Evolutionary conservation across 352 stramenopile genomes (phyloP), one percentile per base, ranked within the genome.

Genomic region (Thalassiosira ordinaria): DNA sequence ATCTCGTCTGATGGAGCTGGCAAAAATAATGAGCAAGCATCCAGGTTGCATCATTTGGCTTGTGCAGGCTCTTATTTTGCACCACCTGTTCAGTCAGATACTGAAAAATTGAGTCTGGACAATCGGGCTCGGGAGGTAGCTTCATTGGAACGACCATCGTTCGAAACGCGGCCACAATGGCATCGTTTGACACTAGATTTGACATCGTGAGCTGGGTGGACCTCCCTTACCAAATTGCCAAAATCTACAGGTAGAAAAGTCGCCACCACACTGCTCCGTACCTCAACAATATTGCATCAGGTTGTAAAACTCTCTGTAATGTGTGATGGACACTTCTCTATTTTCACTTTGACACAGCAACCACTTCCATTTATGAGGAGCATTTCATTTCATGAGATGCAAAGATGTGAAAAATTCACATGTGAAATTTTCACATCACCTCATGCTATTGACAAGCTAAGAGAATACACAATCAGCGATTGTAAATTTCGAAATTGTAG

Each of bases 71-170:
- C 22, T 63, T 11, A 18, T 47, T 63, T 9, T 63, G 6, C 5
- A 63, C 27, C 5, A 63, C 27, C 13, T 18, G 55, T 18, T 44
- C 18, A 33, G 4, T 26, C n/a, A 63, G 11, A 47, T 49, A 63
- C 4, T 47, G 3, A 7, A 63, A 27, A 24, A 44, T 49, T 4
- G 4, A 20, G 44, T 39, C 55, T 6, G 29, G 29, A 26, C 27
- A 24, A 47, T 63, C 55, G 6, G 55, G 55, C 22, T 44, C 29
- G 2, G 13, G 29, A 27, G 55, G 55, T 27, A 63, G 55, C 16
- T 44, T 49, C 55, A 63, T 63, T 1, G 55, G 55, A 3, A 47
- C 55, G 41, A 63, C n/a, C 55, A 63, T 46, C 11, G 55, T 49
- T 47, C 55, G 55, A 63, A 63, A 44, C n/a, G 55, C 55, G 9